These are phyloP conservation scores for Wickerhamiella sergipiensis DNA, from an alignment of 805 yeast genomes.

Conservation along the genomic window DNA sequence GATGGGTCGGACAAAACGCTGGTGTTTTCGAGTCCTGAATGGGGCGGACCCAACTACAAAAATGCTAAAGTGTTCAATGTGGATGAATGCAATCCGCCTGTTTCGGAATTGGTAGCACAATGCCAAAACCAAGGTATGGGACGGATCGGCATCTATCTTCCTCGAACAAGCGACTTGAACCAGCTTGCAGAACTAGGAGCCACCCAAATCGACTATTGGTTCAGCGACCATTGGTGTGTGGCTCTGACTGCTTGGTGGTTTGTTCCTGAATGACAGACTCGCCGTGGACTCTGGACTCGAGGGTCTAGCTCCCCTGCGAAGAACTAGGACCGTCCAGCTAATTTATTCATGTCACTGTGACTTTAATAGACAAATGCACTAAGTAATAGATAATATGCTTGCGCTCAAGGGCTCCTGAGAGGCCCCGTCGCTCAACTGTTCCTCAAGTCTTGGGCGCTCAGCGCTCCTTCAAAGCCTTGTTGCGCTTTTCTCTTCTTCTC, in stretches of 20 bases:
- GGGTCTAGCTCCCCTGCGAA: too few relatives aligned
- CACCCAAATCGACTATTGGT: constrained; percentile 11
- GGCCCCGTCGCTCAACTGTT: too few relatives aligned
- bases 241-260: constrained; percentile 11
- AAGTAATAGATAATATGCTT: too few relatives aligned
- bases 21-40: constrained; percentile 18
- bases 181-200: constrained; percentile 13
- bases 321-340: too few relatives aligned
- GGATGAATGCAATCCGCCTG: constrained; percentile 12
- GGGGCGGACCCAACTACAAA: constrained; percentile 19
- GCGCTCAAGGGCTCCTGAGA: too few relatives aligned
- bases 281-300: too few relatives aligned
- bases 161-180: constrained; percentile 12
- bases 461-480: constrained; percentile 85
- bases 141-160: constrained; percentile 9
- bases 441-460: too few relatives aligned
- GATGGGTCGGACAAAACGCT: constrained; percentile 8
- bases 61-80: constrained; percentile 10
- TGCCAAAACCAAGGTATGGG: constrained; percentile 5
- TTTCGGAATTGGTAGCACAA: constrained; percentile 7
- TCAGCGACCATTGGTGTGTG: constrained; percentile 7
- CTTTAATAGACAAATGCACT: too few relatives aligned
- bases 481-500: constrained; percentile 86
- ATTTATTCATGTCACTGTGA: too few relatives aligned
- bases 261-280: too few relatives aligned